phyloP scores from a whole-genome alignment of 1,139 yeast genomes.

The Candida frijolesensis region DNA sequence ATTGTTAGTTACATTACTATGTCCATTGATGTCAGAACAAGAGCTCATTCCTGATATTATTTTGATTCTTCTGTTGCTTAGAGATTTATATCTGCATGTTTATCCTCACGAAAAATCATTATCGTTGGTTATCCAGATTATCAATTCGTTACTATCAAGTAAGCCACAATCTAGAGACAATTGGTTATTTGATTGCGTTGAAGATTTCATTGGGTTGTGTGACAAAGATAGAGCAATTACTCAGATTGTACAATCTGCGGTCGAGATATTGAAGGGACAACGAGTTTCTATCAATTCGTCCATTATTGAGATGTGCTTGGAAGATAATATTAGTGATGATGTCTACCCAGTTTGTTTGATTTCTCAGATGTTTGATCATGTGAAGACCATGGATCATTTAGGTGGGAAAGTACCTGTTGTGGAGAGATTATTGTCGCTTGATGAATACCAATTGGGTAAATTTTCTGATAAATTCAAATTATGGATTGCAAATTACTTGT shows the following conservation, averaged over 20 bases:
- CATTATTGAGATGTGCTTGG: slow-evolving; percentile 23
- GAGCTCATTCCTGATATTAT: slow-evolving; percentile 7
- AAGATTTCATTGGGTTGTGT: slow-evolving; percentile 13
- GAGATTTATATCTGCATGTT: slow-evolving; percentile 7
- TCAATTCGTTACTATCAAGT: slow-evolving; percentile 15
- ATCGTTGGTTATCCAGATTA: slow-evolving; percentile 16
- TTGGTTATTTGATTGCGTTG: slow-evolving; percentile 11
- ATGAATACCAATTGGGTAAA: slow-evolving; percentile 7
- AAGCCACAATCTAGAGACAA: background rate
- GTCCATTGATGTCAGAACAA: slow-evolving; percentile 18
- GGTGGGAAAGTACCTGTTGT: slow-evolving; percentile 21
- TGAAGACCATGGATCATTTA: slow-evolving; percentile 11
- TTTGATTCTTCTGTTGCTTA: slow-evolving; percentile 5
- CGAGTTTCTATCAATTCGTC: slow-evolving; percentile 10
- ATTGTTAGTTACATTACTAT: slow-evolving; percentile 24
- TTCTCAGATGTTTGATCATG: slow-evolving; percentile 21
- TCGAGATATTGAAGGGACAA: slow-evolving; percentile 14
- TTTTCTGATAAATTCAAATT: slow-evolving; percentile 25
- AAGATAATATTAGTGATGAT: slow-evolving; percentile 11
- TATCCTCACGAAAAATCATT: slow-evolving; percentile 13
- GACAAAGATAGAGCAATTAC: slow-evolving; percentile 9
- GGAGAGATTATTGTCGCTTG: slow-evolving; percentile 19
- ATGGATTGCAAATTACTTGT: slow-evolving; percentile 49
- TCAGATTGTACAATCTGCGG: slow-evolving; percentile 17
- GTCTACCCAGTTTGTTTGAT: slow-evolving; percentile 16